Conservation (phyloP, 805 yeast genomes). For the Wickerhamomyces hampshirensis region DNA sequence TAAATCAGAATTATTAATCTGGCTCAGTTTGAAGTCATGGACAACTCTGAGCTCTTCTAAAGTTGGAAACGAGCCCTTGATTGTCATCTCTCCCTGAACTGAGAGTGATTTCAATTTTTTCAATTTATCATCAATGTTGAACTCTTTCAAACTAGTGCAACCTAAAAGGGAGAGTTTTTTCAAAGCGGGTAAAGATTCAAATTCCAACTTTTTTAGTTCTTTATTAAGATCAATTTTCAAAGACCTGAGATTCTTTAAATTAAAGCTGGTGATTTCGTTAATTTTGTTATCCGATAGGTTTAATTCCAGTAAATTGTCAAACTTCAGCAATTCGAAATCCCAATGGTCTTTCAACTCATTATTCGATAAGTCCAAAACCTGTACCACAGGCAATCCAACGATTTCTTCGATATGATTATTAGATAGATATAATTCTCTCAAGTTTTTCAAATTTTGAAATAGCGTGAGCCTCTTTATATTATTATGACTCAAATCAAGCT, state of each 20-base stretch:
- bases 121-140: conserved; percentile 1
- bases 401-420: conserved; percentile 31
- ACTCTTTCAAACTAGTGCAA: not conserved
- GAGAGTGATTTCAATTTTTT: conserved; percentile 6
- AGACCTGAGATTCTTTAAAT: conserved; percentile 1
- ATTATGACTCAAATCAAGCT: conserved; percentile 36
- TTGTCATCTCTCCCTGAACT: conserved; percentile 1
- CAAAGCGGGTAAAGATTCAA: conserved; percentile 5
- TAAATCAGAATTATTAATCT: conserved; percentile 3
- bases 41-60: conserved; percentile 4
- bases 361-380: conserved; percentile 29
- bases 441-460: conserved; percentile 25
- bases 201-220: conserved; percentile 1
- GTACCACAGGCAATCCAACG: conserved; percentile 21
- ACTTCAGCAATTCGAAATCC: conserved; percentile 5
- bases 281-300: conserved; percentile 15
- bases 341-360: conserved; percentile 27
- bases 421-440: conserved; percentile 24
- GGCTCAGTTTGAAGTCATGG: conserved; percentile 4
- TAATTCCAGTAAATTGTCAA: conserved; percentile 15
- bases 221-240: conserved; percentile 7
- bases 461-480: conserved; percentile 29
- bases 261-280: conserved; percentile 2
- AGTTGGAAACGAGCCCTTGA: conserved; percentile 4
- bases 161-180: conserved; percentile 9